Conservation (phyloP, 108 stramenopile genomes). For the Cylindrotheca closterium region DNA sequence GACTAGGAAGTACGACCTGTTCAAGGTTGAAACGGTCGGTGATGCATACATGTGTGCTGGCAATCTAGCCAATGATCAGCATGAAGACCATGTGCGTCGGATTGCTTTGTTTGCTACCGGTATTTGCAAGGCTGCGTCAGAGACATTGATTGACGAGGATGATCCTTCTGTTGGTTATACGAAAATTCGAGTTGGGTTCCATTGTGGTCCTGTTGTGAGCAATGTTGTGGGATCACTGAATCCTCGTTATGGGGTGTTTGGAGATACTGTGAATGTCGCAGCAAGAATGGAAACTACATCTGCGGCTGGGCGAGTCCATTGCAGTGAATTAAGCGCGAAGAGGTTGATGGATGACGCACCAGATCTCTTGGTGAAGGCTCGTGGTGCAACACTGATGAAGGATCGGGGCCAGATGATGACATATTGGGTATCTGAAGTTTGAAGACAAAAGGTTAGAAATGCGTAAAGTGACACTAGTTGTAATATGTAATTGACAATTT, state of each 20-base stretch:
- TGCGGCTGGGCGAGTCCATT: slow-evolving; percentile 36
- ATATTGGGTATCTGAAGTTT: too few relatives aligned
- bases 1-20: slow-evolving; percentile 44
- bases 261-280: neutral
- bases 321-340: slow-evolving; percentile 24
- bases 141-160: slow-evolving; percentile 34
- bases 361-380: slow-evolving; percentile 3
- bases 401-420: slow-evolving; percentile 37
- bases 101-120: slow-evolving; percentile 51
- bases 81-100: slow-evolving; percentile 57
- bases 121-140: slow-evolving; percentile 31
- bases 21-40: slow-evolving; percentile 64
- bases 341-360: slow-evolving; percentile 3
- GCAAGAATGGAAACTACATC: slow-evolving; percentile 53
- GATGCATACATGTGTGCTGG: slow-evolving; percentile 39
- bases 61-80: slow-evolving; percentile 28
- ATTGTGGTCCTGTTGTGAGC: slow-evolving; percentile 53
- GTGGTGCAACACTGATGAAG: slow-evolving; percentile 32
- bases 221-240: slow-evolving; percentile 49
- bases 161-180: slow-evolving; percentile 36
- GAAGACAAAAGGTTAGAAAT: too few relatives aligned
- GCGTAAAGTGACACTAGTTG: too few relatives aligned
- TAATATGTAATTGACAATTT: too few relatives aligned
- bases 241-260: slow-evolving; percentile 40
- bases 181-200: slow-evolving; percentile 50